Evolutionary conservation across 1,139 yeast genomes (phyloP).

Genomic region (Hansenula sp.): DNA sequence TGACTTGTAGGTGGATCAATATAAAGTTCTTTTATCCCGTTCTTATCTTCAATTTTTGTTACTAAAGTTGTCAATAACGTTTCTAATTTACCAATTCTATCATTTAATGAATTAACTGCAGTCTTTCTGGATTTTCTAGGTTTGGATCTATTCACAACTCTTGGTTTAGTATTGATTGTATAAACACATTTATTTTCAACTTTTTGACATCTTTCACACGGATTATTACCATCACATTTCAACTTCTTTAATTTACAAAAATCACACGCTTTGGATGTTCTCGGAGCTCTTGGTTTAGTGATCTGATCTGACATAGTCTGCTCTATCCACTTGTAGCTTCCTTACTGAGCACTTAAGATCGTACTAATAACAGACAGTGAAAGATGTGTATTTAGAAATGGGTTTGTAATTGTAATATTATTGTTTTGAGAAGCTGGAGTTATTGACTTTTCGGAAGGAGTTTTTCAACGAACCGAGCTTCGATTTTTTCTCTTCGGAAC

Average conservation of each 20-base stretch:
- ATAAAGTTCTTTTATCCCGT: neutral
- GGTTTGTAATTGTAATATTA: too few relatives aligned
- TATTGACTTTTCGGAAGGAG: too few relatives aligned
- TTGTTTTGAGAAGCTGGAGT: too few relatives aligned
- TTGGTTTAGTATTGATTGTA: constrained; percentile 8
- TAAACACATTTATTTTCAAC: constrained; percentile 30
- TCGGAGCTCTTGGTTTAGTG: constrained; percentile 4
- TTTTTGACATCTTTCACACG: constrained; percentile 39
- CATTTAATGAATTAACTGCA: neutral
- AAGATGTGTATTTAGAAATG: too few relatives aligned
- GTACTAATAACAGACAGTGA: too few relatives aligned
- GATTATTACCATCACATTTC: constrained; percentile 45
- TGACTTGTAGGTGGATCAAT: too few relatives aligned
- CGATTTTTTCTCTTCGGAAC: too few relatives aligned
- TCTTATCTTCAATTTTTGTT: neutral
- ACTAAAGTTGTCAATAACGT: neutral
- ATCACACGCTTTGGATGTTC: constrained; percentile 50
- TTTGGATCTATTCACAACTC: neutral
- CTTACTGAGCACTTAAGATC: too few relatives aligned
- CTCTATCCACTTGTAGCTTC: too few relatives aligned
- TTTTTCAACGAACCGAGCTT: too few relatives aligned
- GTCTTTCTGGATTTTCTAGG: neutral
- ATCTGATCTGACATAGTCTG: too few relatives aligned
- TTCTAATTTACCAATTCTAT: constrained; percentile 2
- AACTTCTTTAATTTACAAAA: constrained; percentile 45